phyloP scores from a whole-genome alignment of 148 eudicot species.

The Cornus florida region DNA sequence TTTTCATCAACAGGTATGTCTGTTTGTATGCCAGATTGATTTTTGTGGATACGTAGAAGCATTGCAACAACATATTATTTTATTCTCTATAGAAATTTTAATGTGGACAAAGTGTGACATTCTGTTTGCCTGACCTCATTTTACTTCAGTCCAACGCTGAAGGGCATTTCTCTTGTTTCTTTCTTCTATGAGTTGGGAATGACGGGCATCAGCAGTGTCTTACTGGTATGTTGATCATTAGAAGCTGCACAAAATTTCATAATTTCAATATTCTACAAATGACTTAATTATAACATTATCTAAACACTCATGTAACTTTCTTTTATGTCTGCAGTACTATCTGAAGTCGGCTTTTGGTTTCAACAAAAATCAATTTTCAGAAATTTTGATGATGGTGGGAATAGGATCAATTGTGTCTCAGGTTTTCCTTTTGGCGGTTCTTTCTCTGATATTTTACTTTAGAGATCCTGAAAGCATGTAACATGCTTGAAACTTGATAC shows the following conservation, averaged over 20 bases:
- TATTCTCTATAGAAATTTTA: neutral
- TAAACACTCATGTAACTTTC: neutral
- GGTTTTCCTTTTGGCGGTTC: conserved; percentile 36
- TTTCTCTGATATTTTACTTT: neutral
- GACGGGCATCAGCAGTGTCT: conserved; percentile 75
- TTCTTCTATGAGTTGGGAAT: conserved; percentile 87
- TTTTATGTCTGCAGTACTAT: conserved; percentile 58
- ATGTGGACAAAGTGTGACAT: neutral
- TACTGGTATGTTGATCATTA: conserved; percentile 48
- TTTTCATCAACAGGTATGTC: conserved; percentile 62
- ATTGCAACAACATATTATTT: neutral
- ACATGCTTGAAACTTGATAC: neutral
- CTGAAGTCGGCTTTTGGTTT: conserved; percentile 87
- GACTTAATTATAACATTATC: neutral
- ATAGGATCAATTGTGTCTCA: conserved; percentile 85
- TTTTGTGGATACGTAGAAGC: too few relatives aligned
- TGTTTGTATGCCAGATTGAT: too few relatives aligned
- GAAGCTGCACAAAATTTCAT: neutral
- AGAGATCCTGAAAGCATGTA: neutral
- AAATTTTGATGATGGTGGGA: conserved; percentile 79
- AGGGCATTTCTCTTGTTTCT: conserved; percentile 56
- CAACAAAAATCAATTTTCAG: conserved; percentile 81
- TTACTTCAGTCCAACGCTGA: conserved; percentile 58
- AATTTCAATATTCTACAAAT: neutral
- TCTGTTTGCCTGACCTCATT: neutral